Percentiles rank a stretch among this genome's conserved stretches.
These are phyloP conservation scores for Ganoderma lingzhi DNA, from an alignment of 1,284 basidiomycete genomes.

Conservation along the genomic window DNA sequence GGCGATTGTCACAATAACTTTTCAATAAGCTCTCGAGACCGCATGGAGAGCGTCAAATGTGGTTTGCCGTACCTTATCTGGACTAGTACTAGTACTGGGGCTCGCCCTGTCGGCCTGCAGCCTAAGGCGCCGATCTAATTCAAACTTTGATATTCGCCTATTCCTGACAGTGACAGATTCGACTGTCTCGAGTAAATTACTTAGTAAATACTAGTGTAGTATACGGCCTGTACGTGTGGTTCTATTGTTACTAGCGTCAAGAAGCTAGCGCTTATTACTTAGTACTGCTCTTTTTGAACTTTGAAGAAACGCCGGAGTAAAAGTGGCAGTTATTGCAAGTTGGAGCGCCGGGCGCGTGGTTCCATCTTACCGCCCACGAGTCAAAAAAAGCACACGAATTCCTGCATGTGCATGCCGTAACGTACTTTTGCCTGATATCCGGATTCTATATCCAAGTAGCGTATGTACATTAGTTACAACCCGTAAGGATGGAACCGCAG, in stretches of 20 bases:
- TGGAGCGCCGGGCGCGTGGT: too few relatives aligned
- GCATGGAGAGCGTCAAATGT: not conserved
- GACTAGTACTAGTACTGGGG: not conserved
- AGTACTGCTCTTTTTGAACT: too few relatives aligned
- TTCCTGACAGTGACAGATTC: not conserved
- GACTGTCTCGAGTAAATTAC: not conserved
- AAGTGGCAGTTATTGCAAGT: too few relatives aligned
- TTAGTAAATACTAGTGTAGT: too few relatives aligned
- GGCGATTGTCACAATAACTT: not conserved
- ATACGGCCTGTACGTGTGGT: not conserved
- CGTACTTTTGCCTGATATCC: not conserved
- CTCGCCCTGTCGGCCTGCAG: not conserved
- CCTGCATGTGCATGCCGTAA: too few relatives aligned
- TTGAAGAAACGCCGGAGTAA: too few relatives aligned
- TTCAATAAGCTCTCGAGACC: not conserved
- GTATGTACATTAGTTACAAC: slow-evolving; percentile 23
- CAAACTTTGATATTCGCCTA: slow-evolving; percentile 1
- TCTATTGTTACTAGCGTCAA: not conserved
- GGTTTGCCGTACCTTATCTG: not conserved
- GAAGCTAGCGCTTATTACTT: too few relatives aligned
- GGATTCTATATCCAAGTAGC: slow-evolving; percentile 12
- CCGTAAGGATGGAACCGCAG: slow-evolving; percentile 10
- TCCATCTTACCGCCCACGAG: too few relatives aligned
- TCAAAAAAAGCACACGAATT: too few relatives aligned
- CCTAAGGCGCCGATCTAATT: slow-evolving; percentile 1